Conservation (phyloP, 148 eudicot species). For the Rhododendron ovatum region DNA sequence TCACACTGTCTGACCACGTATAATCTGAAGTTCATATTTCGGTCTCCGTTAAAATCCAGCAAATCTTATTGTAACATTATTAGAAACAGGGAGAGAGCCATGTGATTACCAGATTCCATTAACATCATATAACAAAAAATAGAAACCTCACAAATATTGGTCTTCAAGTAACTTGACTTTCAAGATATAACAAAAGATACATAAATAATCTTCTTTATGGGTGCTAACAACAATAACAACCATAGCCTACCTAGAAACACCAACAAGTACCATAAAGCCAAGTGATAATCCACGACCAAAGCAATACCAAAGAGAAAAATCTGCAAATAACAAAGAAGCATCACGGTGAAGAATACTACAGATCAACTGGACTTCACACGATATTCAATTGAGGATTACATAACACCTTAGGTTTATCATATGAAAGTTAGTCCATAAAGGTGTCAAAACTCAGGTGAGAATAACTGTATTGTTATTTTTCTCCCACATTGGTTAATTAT, state of each 20-base stretch:
- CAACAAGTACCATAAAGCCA: conserved; percentile 83
- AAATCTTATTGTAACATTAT: background rate
- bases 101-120: conserved; percentile 3
- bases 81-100: conserved; percentile 4
- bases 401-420: background rate
- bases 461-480: background rate
- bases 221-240: background rate
- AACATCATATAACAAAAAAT: background rate
- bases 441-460: background rate
- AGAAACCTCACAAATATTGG: background rate
- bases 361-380: background rate
- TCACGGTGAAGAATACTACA: background rate
- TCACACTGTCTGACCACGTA: background rate
- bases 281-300: conserved; percentile 71
- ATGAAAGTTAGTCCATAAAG: background rate
- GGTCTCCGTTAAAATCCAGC: background rate
- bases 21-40: background rate
- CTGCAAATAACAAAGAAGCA: conserved; percentile 36
- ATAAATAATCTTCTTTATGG: background rate
- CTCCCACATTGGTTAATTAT: background rate
- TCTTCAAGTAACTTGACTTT: conserved; percentile 1
- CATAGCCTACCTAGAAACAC: conserved; percentile 61
- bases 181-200: background rate
- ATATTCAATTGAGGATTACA: background rate
- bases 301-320: conserved; percentile 75